phyloP scores from a whole-genome alignment of 2,329 filamentous ascomycete species.

The Akanthomyces lecanii region DNA sequence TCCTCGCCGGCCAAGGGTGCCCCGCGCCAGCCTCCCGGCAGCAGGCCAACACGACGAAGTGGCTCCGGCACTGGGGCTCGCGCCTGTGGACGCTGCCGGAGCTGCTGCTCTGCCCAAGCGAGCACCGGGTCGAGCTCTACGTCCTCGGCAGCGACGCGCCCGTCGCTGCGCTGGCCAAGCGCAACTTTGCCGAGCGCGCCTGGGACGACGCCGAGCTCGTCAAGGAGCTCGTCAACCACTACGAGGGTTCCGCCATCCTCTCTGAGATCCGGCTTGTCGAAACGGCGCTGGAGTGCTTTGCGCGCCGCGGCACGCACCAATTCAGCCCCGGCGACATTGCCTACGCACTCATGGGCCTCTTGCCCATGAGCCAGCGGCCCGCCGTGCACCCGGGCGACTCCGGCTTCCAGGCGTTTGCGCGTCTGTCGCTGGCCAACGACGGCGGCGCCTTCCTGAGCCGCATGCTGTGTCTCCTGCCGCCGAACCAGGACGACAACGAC shows the following conservation, averaged over 20 bases:
- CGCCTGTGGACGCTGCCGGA: slow-evolving; percentile 45
- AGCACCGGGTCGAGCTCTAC: slow-evolving; percentile 21
- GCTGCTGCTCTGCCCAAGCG: slow-evolving; percentile 23
- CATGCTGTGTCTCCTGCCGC: slow-evolving; percentile 39
- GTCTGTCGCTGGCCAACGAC: slow-evolving; percentile 43
- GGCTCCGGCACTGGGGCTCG: slow-evolving; percentile 39
- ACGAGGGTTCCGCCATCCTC: slow-evolving; percentile 37
- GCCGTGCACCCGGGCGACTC: slow-evolving; percentile 35
- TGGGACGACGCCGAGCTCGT: slow-evolving; percentile 37
- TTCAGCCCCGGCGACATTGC: slow-evolving; percentile 37
- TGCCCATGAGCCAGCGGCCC: slow-evolving; percentile 33
- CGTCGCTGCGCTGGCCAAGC: slow-evolving; percentile 29
- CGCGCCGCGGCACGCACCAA: slow-evolving; percentile 32
- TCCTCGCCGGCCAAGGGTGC: slow-evolving; percentile 23
- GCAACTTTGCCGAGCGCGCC: slow-evolving; percentile 35
- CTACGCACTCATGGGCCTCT: slow-evolving; percentile 44
- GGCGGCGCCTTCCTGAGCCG: slow-evolving; percentile 42
- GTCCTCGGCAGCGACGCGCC: slow-evolving; percentile 14
- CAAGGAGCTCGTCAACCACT: slow-evolving; percentile 42
- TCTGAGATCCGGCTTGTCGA: slow-evolving; percentile 38
- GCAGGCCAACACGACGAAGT: slow-evolving; percentile 13
- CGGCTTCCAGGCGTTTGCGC: slow-evolving; percentile 44
- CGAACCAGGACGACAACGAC: background rate
- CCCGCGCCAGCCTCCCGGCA: slow-evolving; percentile 21
- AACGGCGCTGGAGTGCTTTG: slow-evolving; percentile 30